Evolutionary conservation across 176 grass and related monocot species (phyloP).

Genomic region (Cenchrus americanus): DNA sequence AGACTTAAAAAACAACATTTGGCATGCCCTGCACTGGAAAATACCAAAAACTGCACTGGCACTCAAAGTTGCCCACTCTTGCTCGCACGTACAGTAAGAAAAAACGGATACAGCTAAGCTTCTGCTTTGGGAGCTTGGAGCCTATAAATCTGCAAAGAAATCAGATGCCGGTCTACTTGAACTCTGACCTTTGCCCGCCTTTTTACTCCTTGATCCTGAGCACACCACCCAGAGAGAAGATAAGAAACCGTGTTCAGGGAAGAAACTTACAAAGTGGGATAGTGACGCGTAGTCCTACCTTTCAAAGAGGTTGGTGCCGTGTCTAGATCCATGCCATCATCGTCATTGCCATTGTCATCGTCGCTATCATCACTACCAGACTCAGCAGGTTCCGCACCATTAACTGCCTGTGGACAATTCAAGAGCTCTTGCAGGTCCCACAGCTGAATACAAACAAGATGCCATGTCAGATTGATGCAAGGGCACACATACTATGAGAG

Average conservation of each 20-base stretch:
- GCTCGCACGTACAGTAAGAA: neutral
- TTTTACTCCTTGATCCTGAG: slow-evolving; percentile 42
- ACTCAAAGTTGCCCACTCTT: slow-evolving; percentile 11
- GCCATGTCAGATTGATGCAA: neutral
- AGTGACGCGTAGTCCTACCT: slow-evolving; percentile 37
- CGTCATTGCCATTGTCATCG: slow-evolving; percentile 38
- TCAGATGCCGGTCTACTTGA: slow-evolving; percentile 29
- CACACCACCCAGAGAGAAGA: neutral
- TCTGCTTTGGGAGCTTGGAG: neutral
- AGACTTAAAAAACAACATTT: neutral
- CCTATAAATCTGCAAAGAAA: slow-evolving; percentile 75
- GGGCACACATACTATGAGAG: neutral
- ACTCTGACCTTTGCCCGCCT: slow-evolving; percentile 36
- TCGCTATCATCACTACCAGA: slow-evolving; percentile 57
- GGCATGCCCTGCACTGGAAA: neutral
- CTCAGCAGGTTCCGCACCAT: slow-evolving; percentile 36
- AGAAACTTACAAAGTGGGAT: neutral
- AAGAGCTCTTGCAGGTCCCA: slow-evolving; percentile 93
- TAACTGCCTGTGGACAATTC: slow-evolving; percentile 42
- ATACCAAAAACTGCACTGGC: neutral
- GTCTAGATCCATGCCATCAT: slow-evolving; percentile 86
- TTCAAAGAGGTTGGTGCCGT: slow-evolving; percentile 52
- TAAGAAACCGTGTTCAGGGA: neutral
- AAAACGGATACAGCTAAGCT: neutral
- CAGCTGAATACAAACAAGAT: slow-evolving; percentile 52